These are phyloP conservation scores for Debaryomyces sp. DNA, from an alignment of 1,139 yeast species.

Conservation along the genomic window DNA sequence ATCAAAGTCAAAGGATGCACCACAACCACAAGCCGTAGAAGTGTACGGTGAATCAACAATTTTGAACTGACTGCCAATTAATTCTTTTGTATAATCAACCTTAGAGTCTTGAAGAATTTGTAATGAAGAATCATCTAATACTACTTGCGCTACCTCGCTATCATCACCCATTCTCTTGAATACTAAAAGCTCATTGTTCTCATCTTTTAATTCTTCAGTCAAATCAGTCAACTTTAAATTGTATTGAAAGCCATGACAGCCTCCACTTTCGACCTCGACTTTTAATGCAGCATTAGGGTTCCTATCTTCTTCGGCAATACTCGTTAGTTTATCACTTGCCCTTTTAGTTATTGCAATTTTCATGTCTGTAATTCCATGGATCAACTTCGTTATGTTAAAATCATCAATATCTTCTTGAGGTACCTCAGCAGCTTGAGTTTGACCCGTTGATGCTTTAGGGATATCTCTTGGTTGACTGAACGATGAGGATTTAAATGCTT, in stretches of 20 bases:
- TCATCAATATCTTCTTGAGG: constrained; percentile 31
- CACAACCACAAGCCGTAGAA: constrained; percentile 94
- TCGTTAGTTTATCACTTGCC: constrained; percentile 54
- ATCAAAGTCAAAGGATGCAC: constrained; percentile 90
- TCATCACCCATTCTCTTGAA: constrained; percentile 61
- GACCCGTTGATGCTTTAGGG: constrained; percentile 6
- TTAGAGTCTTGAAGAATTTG: constrained; percentile 84
- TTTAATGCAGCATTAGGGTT: constrained; percentile 66
- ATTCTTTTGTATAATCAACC: constrained; percentile 86
- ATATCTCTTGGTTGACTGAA: constrained; percentile 27
- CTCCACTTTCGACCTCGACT: constrained; percentile 93
- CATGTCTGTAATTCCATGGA: constrained; percentile 39
- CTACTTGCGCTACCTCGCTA: constrained; percentile 53
- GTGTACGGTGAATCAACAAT: constrained; percentile 90
- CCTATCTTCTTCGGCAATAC: constrained; percentile 58
- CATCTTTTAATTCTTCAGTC: constrained; percentile 40
- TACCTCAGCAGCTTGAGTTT: constrained; percentile 13
- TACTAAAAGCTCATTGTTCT: constrained; percentile 42
- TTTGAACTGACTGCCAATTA: constrained; percentile 93
- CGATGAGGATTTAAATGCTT: constrained; percentile 28
- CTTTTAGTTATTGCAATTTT: constrained; percentile 43
- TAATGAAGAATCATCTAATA: constrained; percentile 79
- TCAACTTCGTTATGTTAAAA: constrained; percentile 31
- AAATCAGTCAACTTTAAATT: constrained; percentile 63
- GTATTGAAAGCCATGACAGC: constrained; percentile 98